Percentiles rank a stretch among this genome's conserved stretches.
Conservation (phyloP, 176 grass and related monocot genomes). For the Hyparrhenia diplandra region DNA sequence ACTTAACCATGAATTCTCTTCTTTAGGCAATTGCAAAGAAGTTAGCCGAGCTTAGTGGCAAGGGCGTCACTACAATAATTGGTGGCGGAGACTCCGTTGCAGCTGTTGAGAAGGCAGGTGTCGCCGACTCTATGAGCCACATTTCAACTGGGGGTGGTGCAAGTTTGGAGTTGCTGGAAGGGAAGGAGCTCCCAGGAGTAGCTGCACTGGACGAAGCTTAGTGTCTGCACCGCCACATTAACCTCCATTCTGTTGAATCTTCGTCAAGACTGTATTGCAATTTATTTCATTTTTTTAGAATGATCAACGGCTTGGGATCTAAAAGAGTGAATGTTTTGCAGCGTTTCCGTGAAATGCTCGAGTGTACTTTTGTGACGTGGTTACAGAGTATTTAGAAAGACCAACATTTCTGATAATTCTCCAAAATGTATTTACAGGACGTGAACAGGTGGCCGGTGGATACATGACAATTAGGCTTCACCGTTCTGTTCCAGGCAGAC, state of each 20-base stretch:
- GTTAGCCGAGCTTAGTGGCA: slow-evolving; percentile 42
- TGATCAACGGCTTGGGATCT: neutral
- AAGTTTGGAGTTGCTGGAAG: slow-evolving; percentile 51
- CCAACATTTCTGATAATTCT: neutral
- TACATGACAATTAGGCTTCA: too few relatives aligned
- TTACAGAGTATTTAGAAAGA: neutral
- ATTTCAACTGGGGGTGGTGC: slow-evolving; percentile 55
- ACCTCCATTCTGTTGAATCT: neutral
- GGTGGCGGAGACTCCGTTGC: slow-evolving; percentile 48
- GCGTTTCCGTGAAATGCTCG: neutral
- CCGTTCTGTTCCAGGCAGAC: too few relatives aligned
- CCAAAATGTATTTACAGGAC: too few relatives aligned
- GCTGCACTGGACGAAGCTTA: slow-evolving; percentile 40
- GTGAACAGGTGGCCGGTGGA: too few relatives aligned
- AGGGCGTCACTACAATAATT: slow-evolving; percentile 39
- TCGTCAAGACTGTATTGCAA: neutral
- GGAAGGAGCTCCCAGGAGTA: slow-evolving; percentile 50
- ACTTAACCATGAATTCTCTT: neutral
- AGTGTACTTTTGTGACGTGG: neutral
- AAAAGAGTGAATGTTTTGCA: neutral
- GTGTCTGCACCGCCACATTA: neutral
- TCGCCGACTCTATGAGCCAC: slow-evolving; percentile 44
- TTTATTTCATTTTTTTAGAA: neutral
- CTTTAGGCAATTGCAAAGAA: slow-evolving; percentile 47
- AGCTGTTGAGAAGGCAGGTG: slow-evolving; percentile 43